Percentiles rank a stretch among this genome's conserved stretches.
Conservation (phyloP, 1,284 basidiomycete species). For the Rhodotorula sp. region DNA sequence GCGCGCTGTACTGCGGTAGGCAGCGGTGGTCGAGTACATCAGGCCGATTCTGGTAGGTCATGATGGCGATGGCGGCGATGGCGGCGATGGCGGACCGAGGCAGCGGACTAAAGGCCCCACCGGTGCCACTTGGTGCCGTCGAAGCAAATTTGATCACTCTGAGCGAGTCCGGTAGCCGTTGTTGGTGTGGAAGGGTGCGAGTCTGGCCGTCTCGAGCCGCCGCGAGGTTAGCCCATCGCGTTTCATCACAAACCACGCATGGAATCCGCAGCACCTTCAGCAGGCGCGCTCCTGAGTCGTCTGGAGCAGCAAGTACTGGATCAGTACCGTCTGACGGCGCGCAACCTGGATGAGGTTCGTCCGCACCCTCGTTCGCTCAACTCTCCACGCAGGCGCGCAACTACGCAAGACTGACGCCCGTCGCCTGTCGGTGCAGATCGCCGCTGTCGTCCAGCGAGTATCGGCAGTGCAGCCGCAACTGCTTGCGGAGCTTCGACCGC, state of each 20-base stretch:
- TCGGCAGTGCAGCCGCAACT: constrained; percentile 71
- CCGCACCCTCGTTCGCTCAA: background rate
- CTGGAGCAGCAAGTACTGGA: background rate
- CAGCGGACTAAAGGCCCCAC: too few species aligned
- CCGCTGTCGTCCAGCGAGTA: constrained; percentile 46
- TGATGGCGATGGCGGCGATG: background rate
- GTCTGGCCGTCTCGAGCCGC: too few species aligned
- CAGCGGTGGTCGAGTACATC: constrained; percentile 52
- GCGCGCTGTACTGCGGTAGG: constrained; percentile 64
- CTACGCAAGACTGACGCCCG: constrained; percentile 38
- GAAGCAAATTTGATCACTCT: too few species aligned
- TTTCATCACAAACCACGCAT: too few species aligned
- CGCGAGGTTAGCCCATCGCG: too few species aligned
- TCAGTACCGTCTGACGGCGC: too few species aligned
- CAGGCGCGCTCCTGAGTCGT: background rate
- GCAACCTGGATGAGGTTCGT: background rate
- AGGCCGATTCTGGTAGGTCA: constrained; percentile 5
- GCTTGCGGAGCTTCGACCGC: constrained; percentile 70
- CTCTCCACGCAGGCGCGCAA: background rate
- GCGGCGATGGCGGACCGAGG: background rate
- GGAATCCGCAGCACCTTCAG: background rate
- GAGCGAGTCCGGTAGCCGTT: too few species aligned
- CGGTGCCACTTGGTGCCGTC: background rate
- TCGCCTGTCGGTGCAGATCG: constrained; percentile 44
- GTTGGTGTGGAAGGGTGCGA: too few species aligned